Evolutionary conservation across 352 stramenopile species (phyloP).

Genomic region (Phytophthora fragariaefolia): DNA sequence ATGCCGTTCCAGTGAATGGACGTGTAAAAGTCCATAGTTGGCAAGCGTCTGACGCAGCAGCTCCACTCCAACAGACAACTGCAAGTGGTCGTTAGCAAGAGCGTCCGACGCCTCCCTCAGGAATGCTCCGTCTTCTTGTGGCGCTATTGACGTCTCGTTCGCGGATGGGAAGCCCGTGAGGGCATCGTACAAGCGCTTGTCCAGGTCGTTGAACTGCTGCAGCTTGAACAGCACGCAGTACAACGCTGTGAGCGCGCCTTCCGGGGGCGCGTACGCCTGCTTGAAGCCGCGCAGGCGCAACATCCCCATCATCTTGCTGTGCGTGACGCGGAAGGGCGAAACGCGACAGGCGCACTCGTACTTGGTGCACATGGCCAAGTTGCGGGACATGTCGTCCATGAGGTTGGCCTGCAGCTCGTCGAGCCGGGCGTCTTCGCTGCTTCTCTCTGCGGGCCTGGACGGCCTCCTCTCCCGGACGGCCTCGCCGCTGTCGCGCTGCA

Average conservation of each 20-base stretch:
- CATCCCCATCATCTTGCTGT: conserved; percentile 71
- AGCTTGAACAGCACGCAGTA: conserved; percentile 70
- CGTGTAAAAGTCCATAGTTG: conserved; percentile 77
- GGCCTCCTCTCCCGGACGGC: conserved; percentile 23
- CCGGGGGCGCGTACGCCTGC: conserved; percentile 50
- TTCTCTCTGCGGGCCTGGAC: conserved; percentile 7
- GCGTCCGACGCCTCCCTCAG: conserved; percentile 21
- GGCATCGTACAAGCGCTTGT: conserved; percentile 70
- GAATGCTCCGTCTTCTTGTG: conserved; percentile 13
- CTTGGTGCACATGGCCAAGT: conserved; percentile 72
- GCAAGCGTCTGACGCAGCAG: conserved; percentile 67
- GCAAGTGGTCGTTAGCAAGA: conserved; percentile 34
- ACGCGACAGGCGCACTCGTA: conserved; percentile 80
- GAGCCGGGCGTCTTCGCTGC: conserved; percentile 28
- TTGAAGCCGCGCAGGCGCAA: conserved; percentile 56
- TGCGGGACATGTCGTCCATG: conserved; percentile 69
- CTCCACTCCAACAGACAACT: conserved; percentile 49
- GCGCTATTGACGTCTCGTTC: neutral
- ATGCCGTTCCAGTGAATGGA: conserved; percentile 54
- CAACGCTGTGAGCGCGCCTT: conserved; percentile 53
- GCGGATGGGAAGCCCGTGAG: conserved; percentile 42
- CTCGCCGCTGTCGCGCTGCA: conserved; percentile 7
- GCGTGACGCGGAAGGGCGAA: conserved; percentile 59
- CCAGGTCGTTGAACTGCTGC: conserved; percentile 77
- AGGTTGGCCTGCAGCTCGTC: conserved; percentile 77